A percentile compares a stretch with the other conserved stretches of the same genome.
phyloP scores from a whole-genome alignment of 163 green algal genomes.

The Trebouxiophyceae sp. region DNA sequence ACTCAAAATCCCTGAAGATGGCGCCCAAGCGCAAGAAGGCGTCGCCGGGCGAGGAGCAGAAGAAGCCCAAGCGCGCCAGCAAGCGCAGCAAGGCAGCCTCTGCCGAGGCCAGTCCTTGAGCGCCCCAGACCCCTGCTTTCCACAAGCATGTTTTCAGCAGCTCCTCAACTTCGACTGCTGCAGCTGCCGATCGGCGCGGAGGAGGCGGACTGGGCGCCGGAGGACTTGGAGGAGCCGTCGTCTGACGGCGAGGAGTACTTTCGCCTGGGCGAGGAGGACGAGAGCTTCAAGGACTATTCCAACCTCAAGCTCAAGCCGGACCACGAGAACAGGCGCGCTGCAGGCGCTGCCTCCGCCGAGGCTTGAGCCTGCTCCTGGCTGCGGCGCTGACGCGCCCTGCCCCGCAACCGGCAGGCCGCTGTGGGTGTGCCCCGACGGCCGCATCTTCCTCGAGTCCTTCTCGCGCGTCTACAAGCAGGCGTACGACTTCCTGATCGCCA shows the following conservation, averaged over 20 bases:
- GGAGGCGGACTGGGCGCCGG: conserved; percentile 11
- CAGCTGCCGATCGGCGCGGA: conserved; percentile 21
- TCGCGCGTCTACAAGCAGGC: conserved; percentile 91
- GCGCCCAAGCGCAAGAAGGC: too few species aligned
- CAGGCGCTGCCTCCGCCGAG: neutral
- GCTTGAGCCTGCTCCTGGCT: neutral
- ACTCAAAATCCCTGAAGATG: too few species aligned
- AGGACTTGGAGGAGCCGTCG: conserved; percentile 33
- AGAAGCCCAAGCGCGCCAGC: too few species aligned
- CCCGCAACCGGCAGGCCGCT: conserved; percentile 65
- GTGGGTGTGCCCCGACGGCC: conserved; percentile 92
- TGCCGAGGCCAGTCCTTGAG: too few species aligned
- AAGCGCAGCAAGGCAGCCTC: too few species aligned
- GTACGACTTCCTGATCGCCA: conserved; percentile 97
- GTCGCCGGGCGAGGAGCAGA: too few species aligned
- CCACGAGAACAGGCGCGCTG: conserved; percentile 60
- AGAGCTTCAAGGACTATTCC: conserved; percentile 55
- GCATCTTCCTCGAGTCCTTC: conserved; percentile 97
- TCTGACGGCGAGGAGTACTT: conserved; percentile 25
- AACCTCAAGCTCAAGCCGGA: conserved; percentile 79
- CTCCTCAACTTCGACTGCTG: too few species aligned
- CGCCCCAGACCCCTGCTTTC: too few species aligned
- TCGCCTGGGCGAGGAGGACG: conserved; percentile 30
- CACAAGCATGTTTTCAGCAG: too few species aligned
- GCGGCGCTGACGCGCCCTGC: neutral